Evolutionary conservation across 2,329 filamentous ascomycete species (phyloP), one percentile per base, ranked within the genome.

Genomic region (Cyclaneusma minus): DNA sequence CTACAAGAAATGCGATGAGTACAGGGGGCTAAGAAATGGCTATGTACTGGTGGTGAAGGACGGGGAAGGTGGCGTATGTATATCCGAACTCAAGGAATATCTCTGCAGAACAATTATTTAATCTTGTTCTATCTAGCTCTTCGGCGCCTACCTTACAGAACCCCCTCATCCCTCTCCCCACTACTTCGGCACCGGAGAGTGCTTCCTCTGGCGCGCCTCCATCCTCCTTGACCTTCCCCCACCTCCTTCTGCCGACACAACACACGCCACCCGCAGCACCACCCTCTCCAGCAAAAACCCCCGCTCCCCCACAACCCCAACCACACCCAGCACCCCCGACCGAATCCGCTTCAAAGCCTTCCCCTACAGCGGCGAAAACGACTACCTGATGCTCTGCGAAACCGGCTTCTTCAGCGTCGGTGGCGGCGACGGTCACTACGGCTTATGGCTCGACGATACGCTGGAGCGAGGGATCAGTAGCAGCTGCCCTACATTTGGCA

Each of bases 131-230:
- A n/a, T 13, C 20, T 35, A 76, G 67, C 66, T 83, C 21, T 98
- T 98, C 48, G 89, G 89, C 45, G 85, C 85, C 28, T 95, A 95
- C 50, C 69, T 95, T 28, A 91, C 83, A 27, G 87, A 98, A 48
- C 64, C 79, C 26, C 85, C 87, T 7, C 80, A 78, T 40, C 81
- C 83, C 0, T 61, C 71, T 2, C 56, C 82, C 3, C 79, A 85
- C 36, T 98, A 93, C 59, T 98, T 81, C 50, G 89, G 89, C 43
- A 94, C 83, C 8, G 89, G 89, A 42, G 89, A 98, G 52, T 95
- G 87, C 53, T 98, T 91, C 51, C 68, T 91, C 36, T 91, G 82
- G 82, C 70, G 79, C 24, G 77, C 80, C 1, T 71, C 72, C 22
- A 54, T 77, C 4, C 50, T 63, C 8, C 49, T 59, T 3, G 58